Conservation (phyloP, 2,329 filamentous ascomycete genomes). For the Aspergillus texensis region DNA sequence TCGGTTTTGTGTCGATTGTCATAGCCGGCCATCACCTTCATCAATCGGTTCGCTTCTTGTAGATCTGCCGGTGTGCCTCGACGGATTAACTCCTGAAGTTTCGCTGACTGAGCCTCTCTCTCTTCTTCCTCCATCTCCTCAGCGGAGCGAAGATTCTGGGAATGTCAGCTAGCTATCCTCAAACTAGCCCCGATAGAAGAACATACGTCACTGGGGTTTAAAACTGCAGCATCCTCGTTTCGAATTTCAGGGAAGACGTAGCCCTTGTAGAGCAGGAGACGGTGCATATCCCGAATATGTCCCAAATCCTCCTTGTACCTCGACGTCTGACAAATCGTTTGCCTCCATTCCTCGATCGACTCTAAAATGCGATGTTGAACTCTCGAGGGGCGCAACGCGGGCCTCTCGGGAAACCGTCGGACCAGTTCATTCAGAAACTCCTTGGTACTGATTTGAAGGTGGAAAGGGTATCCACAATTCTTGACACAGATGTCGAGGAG, state of each 20-base stretch:
- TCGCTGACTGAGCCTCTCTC: constrained; percentile 91
- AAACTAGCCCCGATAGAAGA: neutral
- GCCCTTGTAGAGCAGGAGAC: constrained; percentile 92
- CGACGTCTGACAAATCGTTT: constrained; percentile 97
- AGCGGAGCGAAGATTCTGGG: constrained; percentile 86
- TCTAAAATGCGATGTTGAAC: constrained; percentile 93
- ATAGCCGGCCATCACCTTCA: constrained; percentile 99
- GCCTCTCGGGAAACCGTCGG: constrained; percentile 89
- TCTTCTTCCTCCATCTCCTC: constrained; percentile 99
- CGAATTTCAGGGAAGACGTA: constrained; percentile 93
- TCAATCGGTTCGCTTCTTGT: constrained; percentile 93
- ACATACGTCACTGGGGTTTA: constrained; percentile 94
- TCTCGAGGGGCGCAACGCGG: constrained; percentile 79
- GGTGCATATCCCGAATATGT: constrained; percentile 97
- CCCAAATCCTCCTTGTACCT: constrained; percentile 96
- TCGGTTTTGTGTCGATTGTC: constrained; percentile 95
- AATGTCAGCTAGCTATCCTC: constrained; percentile 27
- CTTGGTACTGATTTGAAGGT: constrained; percentile 97
- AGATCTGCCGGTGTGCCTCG: constrained; percentile 88
- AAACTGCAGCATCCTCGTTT: constrained; percentile 89
- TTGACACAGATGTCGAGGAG: constrained; percentile 99
- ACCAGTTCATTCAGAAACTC: constrained; percentile 99
- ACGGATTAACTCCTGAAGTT: constrained; percentile 93
- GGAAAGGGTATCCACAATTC: constrained; percentile 99
- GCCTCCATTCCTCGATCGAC: constrained; percentile 96